Evolutionary conservation across 2,329 filamentous ascomycete genomes (phyloP).

Genomic region (Trichoderma koningiopsis): DNA sequence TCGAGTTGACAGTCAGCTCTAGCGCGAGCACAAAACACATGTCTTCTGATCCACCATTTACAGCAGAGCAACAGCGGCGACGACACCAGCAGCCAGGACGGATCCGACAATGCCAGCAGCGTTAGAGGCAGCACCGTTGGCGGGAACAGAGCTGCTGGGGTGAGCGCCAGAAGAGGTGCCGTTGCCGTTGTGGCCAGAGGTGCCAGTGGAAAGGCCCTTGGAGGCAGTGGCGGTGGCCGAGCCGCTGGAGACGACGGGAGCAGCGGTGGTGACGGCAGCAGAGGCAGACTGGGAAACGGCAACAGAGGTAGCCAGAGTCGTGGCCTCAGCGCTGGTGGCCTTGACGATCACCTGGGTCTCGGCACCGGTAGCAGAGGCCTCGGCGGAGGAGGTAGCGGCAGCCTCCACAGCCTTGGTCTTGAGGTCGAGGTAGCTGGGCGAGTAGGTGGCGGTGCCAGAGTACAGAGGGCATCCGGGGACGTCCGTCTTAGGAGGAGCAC

Average conservation of each 20-base stretch:
- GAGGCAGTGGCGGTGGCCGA: conserved; percentile 8
- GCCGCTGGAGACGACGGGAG: conserved; percentile 7
- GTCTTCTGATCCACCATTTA: conserved; percentile 24
- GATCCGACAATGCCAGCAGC: conserved; percentile 33
- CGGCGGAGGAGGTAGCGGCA: conserved; percentile 23
- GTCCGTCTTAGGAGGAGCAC: conserved; percentile 63
- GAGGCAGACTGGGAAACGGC: background rate
- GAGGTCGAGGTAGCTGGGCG: conserved; percentile 50
- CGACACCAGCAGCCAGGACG: conserved; percentile 35
- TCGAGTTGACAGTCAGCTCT: background rate
- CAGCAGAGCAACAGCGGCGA: conserved; percentile 35
- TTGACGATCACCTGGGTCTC: conserved; percentile 1
- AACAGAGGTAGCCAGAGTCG: conserved; percentile 16
- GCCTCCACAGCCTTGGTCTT: conserved; percentile 31
- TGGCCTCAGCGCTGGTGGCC: conserved; percentile 4
- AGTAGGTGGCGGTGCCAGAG: conserved; percentile 57
- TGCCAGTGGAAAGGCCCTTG: background rate
- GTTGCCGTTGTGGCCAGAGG: conserved; percentile 7
- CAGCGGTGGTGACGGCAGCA: background rate
- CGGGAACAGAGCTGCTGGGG: conserved; percentile 4
- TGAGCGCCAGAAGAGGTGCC: background rate
- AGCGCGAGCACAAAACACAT: background rate
- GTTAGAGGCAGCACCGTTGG: conserved; percentile 31
- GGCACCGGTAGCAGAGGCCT: conserved; percentile 23
- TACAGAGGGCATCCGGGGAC: conserved; percentile 63